Evolutionary conservation across 192 early-diverging fungal genomes (phyloP).

Genomic region (Podochytrium sp.): DNA sequence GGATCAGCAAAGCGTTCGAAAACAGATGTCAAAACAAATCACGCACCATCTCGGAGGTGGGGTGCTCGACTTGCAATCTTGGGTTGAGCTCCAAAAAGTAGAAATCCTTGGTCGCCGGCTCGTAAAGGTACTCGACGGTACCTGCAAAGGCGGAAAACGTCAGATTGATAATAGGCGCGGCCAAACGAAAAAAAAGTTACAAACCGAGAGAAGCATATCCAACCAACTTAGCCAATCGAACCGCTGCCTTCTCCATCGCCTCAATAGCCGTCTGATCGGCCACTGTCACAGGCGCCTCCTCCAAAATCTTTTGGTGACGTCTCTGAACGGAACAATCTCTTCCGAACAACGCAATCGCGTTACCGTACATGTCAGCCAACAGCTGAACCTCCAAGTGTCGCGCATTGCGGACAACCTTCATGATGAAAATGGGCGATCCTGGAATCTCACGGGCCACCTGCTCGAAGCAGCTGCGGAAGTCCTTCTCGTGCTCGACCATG

Average conservation of each 20-base stretch:
- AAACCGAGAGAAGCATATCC: slow-evolving; percentile 90
- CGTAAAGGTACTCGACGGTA: slow-evolving; percentile 97
- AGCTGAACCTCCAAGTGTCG: slow-evolving; percentile 97
- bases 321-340: slow-evolving; percentile 98
- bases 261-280: slow-evolving; percentile 65
- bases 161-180: background rate
- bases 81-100: slow-evolving; percentile 98
- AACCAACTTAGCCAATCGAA: slow-evolving; percentile 89
- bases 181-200: background rate
- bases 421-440: slow-evolving; percentile 97
- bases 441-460: slow-evolving; percentile 95
- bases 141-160: slow-evolving; percentile 20
- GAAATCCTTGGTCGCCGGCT: slow-evolving; percentile 81
- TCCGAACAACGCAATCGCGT: slow-evolving; percentile 97
- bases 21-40: background rate
- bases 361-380: slow-evolving; percentile 94
- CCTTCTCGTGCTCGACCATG: slow-evolving; percentile 76
- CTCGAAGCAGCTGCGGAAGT: slow-evolving; percentile 78
- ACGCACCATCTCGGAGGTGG: slow-evolving; percentile 93
- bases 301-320: slow-evolving; percentile 98
- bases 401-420: slow-evolving; percentile 94
- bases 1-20: background rate
- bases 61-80: slow-evolving; percentile 98
- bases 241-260: slow-evolving; percentile 96
- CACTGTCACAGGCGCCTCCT: slow-evolving; percentile 94